phyloP scores from a whole-genome alignment of 2,329 filamentous ascomycete genomes.

The Beauveria brongniartii region DNA sequence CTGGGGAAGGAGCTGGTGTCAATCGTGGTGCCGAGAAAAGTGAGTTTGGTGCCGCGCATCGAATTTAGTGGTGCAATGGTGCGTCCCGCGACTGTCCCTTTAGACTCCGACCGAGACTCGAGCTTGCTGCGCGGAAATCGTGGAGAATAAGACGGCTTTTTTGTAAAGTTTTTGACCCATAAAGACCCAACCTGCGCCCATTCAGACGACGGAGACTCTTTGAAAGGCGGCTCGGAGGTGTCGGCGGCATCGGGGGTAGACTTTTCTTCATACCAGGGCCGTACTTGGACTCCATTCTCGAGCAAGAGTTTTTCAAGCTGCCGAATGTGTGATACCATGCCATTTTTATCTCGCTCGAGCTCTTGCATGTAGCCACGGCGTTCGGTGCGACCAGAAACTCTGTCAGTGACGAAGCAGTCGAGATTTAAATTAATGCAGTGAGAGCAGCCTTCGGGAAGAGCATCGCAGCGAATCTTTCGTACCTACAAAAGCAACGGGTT shows the following conservation, averaged over 20 bases:
- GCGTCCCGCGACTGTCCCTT: slow-evolving; percentile 57
- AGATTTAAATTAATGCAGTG: slow-evolving; percentile 70
- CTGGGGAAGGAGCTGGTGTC: slow-evolving; percentile 67
- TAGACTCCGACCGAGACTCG: slow-evolving; percentile 44
- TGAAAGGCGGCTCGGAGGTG: neutral
- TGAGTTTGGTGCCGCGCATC: slow-evolving; percentile 68
- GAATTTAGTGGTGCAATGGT: slow-evolving; percentile 61
- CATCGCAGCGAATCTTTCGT: slow-evolving; percentile 83
- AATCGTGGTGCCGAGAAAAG: slow-evolving; percentile 71
- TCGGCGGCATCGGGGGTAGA: slow-evolving; percentile 13
- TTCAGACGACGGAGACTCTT: neutral
- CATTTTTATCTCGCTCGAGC: slow-evolving; percentile 63
- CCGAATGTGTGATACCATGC: slow-evolving; percentile 57
- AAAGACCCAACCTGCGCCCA: slow-evolving; percentile 26
- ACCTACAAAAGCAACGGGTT: slow-evolving; percentile 37
- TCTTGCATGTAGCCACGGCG: slow-evolving; percentile 70
- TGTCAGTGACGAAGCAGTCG: slow-evolving; percentile 77
- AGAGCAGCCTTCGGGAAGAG: slow-evolving; percentile 70
- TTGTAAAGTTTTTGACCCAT: slow-evolving; percentile 27
- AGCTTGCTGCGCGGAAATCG: slow-evolving; percentile 26
- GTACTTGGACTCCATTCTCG: slow-evolving; percentile 52
- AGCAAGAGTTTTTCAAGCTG: slow-evolving; percentile 60
- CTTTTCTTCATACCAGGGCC: slow-evolving; percentile 38
- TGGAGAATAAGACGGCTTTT: slow-evolving; percentile 16
- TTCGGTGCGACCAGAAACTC: slow-evolving; percentile 74